Conservation (phyloP, 1,139 yeast genomes). For the Geotrichum bryndzae region DNA sequence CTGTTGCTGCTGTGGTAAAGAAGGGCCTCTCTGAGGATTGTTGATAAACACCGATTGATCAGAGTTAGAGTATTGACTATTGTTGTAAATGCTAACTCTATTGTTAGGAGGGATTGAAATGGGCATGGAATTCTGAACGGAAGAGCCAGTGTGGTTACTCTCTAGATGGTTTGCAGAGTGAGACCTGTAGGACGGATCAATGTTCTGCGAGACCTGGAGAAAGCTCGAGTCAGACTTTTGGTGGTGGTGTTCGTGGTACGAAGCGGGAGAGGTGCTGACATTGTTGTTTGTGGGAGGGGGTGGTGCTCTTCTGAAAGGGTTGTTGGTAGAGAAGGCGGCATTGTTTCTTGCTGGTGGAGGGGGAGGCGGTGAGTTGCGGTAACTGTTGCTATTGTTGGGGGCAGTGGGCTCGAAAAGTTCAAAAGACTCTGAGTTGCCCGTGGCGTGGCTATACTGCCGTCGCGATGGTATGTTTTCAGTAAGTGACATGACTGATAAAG, state of each 20-base stretch:
- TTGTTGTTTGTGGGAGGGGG: constrained; percentile 5
- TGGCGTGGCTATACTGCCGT: neutral
- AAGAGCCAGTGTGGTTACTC: neutral
- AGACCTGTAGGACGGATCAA: constrained; percentile 7
- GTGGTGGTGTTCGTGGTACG: neutral
- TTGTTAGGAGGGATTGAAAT: neutral
- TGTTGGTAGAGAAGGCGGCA: constrained; percentile 15
- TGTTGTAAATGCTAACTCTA: constrained; percentile 1
- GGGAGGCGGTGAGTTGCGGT: neutral
- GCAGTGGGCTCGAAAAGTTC: constrained; percentile 4
- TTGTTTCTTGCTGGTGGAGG: neutral
- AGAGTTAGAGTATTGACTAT: constrained; percentile 11
- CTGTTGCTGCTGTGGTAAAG: neutral
- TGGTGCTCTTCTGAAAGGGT: constrained; percentile 16
- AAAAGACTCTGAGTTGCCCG: constrained; percentile 5
- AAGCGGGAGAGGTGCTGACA: neutral
- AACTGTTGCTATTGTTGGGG: neutral
- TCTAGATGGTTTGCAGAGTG: constrained; percentile 7
- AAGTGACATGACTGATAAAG: constrained; percentile 1
- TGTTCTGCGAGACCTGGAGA: neutral
- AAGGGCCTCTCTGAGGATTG: neutral
- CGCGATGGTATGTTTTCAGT: constrained; percentile 2
- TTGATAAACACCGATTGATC: constrained; percentile 12
- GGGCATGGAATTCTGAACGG: neutral
- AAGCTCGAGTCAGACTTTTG: neutral